Conservation (phyloP, 73 alveolate genomes). For the Blepharisma japonicum region DNA sequence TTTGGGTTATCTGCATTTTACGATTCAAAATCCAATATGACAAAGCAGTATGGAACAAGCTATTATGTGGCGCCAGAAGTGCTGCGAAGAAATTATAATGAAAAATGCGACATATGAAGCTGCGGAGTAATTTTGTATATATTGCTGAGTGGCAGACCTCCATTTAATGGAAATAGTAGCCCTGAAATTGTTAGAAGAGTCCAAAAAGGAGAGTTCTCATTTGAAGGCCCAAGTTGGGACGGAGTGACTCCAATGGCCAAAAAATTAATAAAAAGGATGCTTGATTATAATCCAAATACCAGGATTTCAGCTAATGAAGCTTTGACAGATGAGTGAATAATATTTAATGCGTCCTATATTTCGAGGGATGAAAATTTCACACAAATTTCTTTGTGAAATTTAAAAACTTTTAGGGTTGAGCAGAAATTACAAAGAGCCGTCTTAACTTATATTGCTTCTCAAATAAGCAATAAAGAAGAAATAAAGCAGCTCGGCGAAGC, state of each 20-base stretch:
- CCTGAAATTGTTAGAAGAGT: conserved; percentile 61
- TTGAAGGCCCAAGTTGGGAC: conserved; percentile 46
- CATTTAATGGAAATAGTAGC: conserved; percentile 81
- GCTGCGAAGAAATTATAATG: conserved; percentile 54
- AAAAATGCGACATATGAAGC: conserved; percentile 88
- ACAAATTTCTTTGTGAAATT: conserved; percentile 56
- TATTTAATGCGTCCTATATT: conserved; percentile 31
- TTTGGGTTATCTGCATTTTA: conserved; percentile 77
- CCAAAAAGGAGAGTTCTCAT: conserved; percentile 39
- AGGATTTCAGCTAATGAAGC: conserved; percentile 58
- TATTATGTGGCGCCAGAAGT: conserved; percentile 81
- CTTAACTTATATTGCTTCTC: conserved; percentile 80
- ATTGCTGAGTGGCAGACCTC: conserved; percentile 88
- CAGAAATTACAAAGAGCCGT: conserved; percentile 84
- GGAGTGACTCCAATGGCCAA: conserved; percentile 45
- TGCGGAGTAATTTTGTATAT: conserved; percentile 90
- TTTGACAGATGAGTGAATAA: conserved; percentile 41
- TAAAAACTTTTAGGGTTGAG: conserved; percentile 76
- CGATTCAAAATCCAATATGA: conserved; percentile 52
- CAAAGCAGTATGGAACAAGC: conserved; percentile 85
- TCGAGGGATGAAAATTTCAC: conserved; percentile 37
- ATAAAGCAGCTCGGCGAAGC: conserved; percentile 65
- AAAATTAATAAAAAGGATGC: conserved; percentile 42
- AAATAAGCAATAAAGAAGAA: conserved; percentile 76
- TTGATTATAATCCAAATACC: conserved; percentile 35